Evolutionary conservation across 2,329 filamentous ascomycete species (phyloP).

Genomic region (Colletotrichum sp.): DNA sequence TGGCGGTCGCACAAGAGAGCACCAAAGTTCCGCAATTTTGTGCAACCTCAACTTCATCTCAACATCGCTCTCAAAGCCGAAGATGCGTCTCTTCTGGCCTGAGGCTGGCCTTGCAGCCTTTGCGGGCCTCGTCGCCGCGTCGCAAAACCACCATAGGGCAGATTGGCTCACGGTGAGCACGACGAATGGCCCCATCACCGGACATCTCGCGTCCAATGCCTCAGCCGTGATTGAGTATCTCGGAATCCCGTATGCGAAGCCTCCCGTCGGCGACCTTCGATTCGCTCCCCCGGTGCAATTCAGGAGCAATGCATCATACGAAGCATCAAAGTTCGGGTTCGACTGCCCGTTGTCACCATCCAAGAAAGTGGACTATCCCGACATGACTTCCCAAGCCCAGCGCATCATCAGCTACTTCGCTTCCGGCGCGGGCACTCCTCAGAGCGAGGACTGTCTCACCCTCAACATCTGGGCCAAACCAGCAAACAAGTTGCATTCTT

Average conservation of each 20-base stretch:
- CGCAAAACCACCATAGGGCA: too few species aligned
- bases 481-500: rapidly evolving
- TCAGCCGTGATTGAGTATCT: conserved; percentile 39
- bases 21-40: too few species aligned
- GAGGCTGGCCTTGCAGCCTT: neutral
- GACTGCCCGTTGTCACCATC: conserved; percentile 30
- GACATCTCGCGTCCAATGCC: conserved; percentile 33
- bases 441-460: conserved; percentile 41
- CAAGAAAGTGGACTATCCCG: conserved; percentile 26
- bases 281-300: conserved; percentile 31
- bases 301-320: conserved; percentile 14
- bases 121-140: neutral
- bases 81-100: neutral
- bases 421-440: conserved; percentile 21
- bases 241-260: conserved; percentile 34
- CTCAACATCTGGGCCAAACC: conserved; percentile 42
- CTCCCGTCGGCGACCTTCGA: conserved; percentile 28
- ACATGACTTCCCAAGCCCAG: conserved; percentile 34
- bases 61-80: neutral
- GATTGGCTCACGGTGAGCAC: conserved; percentile 27
- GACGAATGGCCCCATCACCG: conserved; percentile 36
- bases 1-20: neutral
- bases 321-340: conserved; percentile 30
- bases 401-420: conserved; percentile 22
- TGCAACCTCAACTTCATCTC: neutral